Conservation (phyloP, 495 filamentous ascomycete genomes). For the Tetracladium marchalianum region DNA sequence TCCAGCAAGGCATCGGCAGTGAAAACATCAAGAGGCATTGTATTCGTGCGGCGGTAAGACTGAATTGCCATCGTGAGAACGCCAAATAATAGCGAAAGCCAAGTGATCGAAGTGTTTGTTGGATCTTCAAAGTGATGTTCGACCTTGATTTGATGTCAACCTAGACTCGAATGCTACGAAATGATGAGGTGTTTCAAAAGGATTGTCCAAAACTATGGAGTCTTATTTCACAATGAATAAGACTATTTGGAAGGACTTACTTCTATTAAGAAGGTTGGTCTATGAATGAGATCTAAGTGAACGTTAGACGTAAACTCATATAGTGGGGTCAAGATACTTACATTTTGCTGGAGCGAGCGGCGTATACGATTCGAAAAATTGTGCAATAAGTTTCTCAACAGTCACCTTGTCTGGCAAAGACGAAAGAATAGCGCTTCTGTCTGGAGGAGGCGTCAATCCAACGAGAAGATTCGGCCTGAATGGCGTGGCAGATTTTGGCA, state of each 20-base stretch:
- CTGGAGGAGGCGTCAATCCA: slow-evolving; percentile 13
- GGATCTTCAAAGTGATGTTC: slow-evolving; percentile 36
- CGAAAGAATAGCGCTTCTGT: slow-evolving; percentile 28
- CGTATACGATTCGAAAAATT: slow-evolving; percentile 39
- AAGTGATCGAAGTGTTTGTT: slow-evolving; percentile 26
- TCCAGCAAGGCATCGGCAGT: slow-evolving; percentile 12
- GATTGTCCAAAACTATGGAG: too few relatives aligned
- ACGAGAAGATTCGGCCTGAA: slow-evolving; percentile 9
- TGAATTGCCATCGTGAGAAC: slow-evolving; percentile 32
- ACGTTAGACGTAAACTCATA: not conserved
- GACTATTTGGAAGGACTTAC: slow-evolving; percentile 1
- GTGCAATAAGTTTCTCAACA: slow-evolving; percentile 32
- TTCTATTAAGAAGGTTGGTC: slow-evolving; percentile 15
- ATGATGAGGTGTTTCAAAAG: too few relatives aligned
- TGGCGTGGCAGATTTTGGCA: slow-evolving; percentile 15
- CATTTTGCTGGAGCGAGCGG: slow-evolving; percentile 27
- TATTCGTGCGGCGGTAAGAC: slow-evolving; percentile 23
- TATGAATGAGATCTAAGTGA: slow-evolving; percentile 5
- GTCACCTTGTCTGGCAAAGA: slow-evolving; percentile 30
- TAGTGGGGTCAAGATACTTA: slow-evolving; percentile 2
- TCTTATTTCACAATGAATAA: too few relatives aligned
- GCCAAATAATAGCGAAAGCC: slow-evolving; percentile 36
- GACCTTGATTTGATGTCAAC: slow-evolving; percentile 24
- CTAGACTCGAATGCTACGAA: too few relatives aligned
- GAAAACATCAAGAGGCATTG: slow-evolving; percentile 18